Percentiles rank a stretch among this genome's conserved stretches.
phyloP scores from a whole-genome alignment of 306 rosid genomes.

The Alnus glutinosa region DNA sequence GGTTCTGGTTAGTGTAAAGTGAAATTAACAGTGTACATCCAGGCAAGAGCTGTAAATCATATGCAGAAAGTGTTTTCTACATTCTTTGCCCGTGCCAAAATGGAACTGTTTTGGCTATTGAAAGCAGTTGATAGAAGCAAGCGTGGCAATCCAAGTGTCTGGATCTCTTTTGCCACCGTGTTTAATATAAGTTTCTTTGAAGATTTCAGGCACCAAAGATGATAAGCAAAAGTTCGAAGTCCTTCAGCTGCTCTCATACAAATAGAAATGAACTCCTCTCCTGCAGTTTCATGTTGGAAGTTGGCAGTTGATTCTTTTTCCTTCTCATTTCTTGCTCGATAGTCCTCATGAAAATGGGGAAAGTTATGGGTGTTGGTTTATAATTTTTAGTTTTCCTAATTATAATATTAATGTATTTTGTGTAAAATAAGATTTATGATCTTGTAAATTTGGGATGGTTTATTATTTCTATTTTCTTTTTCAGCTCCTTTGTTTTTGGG shows the following conservation, averaged over 20 bases:
- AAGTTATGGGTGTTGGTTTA: constrained; percentile 28
- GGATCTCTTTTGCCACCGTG: constrained; percentile 39
- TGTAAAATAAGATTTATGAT: constrained; percentile 14
- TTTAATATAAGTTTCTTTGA: constrained; percentile 36
- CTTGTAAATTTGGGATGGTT: constrained; percentile 34
- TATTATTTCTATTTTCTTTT: background rate
- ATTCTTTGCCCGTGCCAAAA: constrained; percentile 35
- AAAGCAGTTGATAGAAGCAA: constrained; percentile 25
- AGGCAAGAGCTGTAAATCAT: constrained; percentile 48
- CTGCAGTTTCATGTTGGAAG: constrained; percentile 35
- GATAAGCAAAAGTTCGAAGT: constrained; percentile 37
- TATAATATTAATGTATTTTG: constrained; percentile 18
- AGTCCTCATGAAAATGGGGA: constrained; percentile 28
- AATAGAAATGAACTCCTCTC: constrained; percentile 35
- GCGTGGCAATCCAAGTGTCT: constrained; percentile 35
- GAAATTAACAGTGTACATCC: constrained; percentile 44
- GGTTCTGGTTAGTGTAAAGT: constrained; percentile 31
- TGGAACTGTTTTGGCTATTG: constrained; percentile 39
- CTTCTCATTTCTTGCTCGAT: constrained; percentile 12
- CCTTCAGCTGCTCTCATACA: constrained; percentile 21
- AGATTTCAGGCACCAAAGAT: constrained; percentile 26
- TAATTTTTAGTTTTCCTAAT: background rate
- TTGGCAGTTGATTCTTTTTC: constrained; percentile 30
- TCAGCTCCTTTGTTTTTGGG: background rate
- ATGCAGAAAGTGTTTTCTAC: constrained; percentile 31